Conservation (phyloP, 2,329 filamentous ascomycete genomes). For the Ascomycota sp. region DNA sequence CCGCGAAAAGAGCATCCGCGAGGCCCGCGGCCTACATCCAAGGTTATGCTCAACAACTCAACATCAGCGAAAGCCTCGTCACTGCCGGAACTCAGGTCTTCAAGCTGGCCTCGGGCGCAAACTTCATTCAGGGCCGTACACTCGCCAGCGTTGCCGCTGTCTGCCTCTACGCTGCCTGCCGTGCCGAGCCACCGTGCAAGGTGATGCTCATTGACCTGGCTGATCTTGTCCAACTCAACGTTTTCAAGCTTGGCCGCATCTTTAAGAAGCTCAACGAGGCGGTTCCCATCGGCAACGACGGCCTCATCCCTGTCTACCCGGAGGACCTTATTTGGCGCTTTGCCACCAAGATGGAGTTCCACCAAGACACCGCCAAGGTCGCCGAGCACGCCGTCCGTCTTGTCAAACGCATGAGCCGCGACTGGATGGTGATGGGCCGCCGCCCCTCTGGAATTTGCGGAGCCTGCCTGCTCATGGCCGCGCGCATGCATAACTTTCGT, state of each 20-base stretch:
- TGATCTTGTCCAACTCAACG: slow-evolving; percentile 64
- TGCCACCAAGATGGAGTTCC: slow-evolving; percentile 81
- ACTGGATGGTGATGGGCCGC: slow-evolving; percentile 94
- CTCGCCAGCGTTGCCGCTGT: slow-evolving; percentile 76
- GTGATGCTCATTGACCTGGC: slow-evolving; percentile 93
- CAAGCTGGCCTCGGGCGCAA: slow-evolving; percentile 51
- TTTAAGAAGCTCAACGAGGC: slow-evolving; percentile 68
- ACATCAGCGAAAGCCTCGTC: slow-evolving; percentile 39
- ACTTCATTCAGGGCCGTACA: slow-evolving; percentile 71
- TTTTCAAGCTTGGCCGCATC: slow-evolving; percentile 76
- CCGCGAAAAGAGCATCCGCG: slow-evolving; percentile 37
- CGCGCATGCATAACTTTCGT: slow-evolving; percentile 95
- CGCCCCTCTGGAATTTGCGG: slow-evolving; percentile 87
- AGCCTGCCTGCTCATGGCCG: slow-evolving; percentile 82
- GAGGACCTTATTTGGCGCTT: slow-evolving; percentile 87
- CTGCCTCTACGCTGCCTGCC: slow-evolving; percentile 74
- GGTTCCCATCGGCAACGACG: slow-evolving; percentile 46
- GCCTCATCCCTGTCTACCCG: slow-evolving; percentile 51
- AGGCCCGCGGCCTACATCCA: slow-evolving; percentile 38
- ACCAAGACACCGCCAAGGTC: slow-evolving; percentile 59
- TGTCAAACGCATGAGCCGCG: slow-evolving; percentile 78
- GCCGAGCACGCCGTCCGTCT: slow-evolving; percentile 76
- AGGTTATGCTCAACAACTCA: slow-evolving; percentile 39
- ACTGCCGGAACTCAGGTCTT: slow-evolving; percentile 53
- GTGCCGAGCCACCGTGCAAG: slow-evolving; percentile 57